A percentile compares a stretch with the other conserved stretches of the same genome.
These are phyloP conservation scores for Fusarium veterinarium DNA, from an alignment of 2,329 filamentous ascomycete species.

Conservation along the genomic window DNA sequence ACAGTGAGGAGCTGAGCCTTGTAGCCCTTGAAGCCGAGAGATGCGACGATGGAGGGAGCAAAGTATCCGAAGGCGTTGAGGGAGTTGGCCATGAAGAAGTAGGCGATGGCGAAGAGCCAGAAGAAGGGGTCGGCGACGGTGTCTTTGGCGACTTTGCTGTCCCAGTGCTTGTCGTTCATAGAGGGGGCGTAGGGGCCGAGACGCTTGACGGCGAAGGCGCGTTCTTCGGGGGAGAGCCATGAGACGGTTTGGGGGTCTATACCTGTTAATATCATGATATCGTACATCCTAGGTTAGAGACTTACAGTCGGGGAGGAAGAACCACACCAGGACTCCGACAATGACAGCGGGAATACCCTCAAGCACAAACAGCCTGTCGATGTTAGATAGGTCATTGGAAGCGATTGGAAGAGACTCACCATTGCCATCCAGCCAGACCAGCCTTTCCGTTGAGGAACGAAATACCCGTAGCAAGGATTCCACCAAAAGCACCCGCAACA, in stretches of 20 bases:
- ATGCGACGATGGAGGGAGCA: constrained; percentile 50
- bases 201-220: constrained; percentile 50
- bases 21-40: constrained; percentile 49
- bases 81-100: constrained; percentile 50
- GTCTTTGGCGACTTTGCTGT: constrained; percentile 46
- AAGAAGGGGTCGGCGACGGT: constrained; percentile 50
- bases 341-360: constrained; percentile 50
- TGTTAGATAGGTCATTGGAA: background rate
- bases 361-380: constrained; percentile 70
- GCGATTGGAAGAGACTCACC: background rate
- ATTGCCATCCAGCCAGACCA: constrained; percentile 65
- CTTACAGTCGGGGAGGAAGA: constrained; percentile 48
- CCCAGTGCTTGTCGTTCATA: constrained; percentile 52
- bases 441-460: constrained; percentile 58
- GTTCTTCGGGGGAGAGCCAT: constrained; percentile 50
- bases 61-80: constrained; percentile 52
- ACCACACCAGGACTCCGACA: constrained; percentile 48
- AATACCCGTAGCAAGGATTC: constrained; percentile 66
- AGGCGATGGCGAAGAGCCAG: constrained; percentile 49
- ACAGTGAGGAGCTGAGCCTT: constrained; percentile 52
- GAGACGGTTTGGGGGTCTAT: constrained; percentile 48
- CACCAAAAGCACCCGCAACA: constrained; percentile 70
- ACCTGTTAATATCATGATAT: background rate
- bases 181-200: constrained; percentile 49
- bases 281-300: fast-evolving